These are phyloP conservation scores for Fraxinus greggii DNA, from an alignment of 305 asterid genomes.

Conservation along the genomic window DNA sequence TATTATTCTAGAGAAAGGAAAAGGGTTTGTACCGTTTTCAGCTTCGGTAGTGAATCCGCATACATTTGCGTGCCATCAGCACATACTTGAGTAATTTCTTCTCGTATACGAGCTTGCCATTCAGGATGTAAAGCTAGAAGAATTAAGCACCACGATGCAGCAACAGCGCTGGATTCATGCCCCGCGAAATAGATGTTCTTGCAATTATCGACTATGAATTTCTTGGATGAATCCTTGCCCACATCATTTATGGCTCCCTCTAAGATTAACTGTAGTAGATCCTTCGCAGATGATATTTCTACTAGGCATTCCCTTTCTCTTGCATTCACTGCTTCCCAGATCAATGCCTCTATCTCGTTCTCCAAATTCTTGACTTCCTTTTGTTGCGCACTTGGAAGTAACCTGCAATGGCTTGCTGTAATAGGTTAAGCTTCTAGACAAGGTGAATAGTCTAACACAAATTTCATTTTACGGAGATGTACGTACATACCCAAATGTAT, in stretches of 20 bases:
- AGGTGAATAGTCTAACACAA: not conserved
- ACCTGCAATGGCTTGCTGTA: slow-evolving; percentile 28
- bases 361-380: slow-evolving; percentile 54
- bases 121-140: slow-evolving; percentile 74
- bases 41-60: slow-evolving; percentile 53
- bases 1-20: not conserved
- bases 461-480: not conserved
- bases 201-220: slow-evolving; percentile 82
- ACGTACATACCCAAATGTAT: slow-evolving; percentile 42
- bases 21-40: slow-evolving; percentile 53
- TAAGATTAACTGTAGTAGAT: slow-evolving; percentile 63
- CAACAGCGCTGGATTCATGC: slow-evolving; percentile 81
- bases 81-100: slow-evolving; percentile 47
- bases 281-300: slow-evolving; percentile 33
- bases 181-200: slow-evolving; percentile 88
- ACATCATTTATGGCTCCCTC: slow-evolving; percentile 62
- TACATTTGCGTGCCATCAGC: slow-evolving; percentile 27
- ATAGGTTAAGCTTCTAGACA: not conserved
- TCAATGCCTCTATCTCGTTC: slow-evolving; percentile 62
- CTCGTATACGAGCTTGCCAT: slow-evolving; percentile 66
- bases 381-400: slow-evolving; percentile 41
- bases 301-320: slow-evolving; percentile 39
- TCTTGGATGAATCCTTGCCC: slow-evolving; percentile 47
- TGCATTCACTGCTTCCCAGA: slow-evolving; percentile 67
- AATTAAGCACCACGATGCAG: slow-evolving; percentile 86